Percentiles rank a stretch among this genome's conserved stretches.
Evolutionary conservation across 148 eudicot genomes (phyloP).

Genomic region (Diospyros lotus): DNA sequence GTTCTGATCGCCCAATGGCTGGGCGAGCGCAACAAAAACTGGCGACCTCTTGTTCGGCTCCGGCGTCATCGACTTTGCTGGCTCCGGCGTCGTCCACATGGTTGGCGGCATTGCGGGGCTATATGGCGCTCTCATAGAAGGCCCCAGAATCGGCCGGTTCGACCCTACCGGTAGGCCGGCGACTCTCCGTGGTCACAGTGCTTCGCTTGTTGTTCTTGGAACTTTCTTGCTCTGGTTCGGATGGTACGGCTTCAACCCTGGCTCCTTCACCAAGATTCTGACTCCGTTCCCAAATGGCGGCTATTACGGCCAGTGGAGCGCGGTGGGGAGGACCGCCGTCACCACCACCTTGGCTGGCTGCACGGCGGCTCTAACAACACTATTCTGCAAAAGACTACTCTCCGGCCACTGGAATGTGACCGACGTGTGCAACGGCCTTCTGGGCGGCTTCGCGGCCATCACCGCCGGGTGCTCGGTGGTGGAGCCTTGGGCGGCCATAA

Average conservation of each 20-base stretch:
- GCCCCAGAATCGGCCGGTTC: too few relatives aligned
- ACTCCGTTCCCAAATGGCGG: constrained; percentile 29
- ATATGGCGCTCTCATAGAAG: too few relatives aligned
- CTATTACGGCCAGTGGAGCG: constrained; percentile 65
- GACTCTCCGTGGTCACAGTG: constrained; percentile 30
- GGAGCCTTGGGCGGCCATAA: constrained; percentile 60
- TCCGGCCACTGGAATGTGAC: constrained; percentile 59
- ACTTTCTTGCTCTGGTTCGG: constrained; percentile 32
- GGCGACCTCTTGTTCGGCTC: too few relatives aligned
- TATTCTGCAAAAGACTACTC: constrained; percentile 44
- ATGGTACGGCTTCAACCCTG: constrained; percentile 47
- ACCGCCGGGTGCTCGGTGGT: constrained; percentile 60
- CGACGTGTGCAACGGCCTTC: constrained; percentile 57
- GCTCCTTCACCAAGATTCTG: constrained; percentile 45
- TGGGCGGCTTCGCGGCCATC: constrained; percentile 52
- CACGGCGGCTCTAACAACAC: constrained; percentile 54
- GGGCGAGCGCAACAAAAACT: too few relatives aligned
- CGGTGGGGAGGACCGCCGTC: constrained; percentile 54
- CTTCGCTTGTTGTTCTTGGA: constrained; percentile 48
- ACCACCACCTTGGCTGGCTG: constrained; percentile 57
- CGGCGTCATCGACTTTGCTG: too few relatives aligned
- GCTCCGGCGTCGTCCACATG: too few relatives aligned
- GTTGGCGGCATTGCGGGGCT: too few relatives aligned
- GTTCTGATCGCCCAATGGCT: too few relatives aligned
- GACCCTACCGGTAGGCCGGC: not conserved